These are phyloP conservation scores for Pseudogymnoascus pannorum DNA, from an alignment of 2,329 filamentous ascomycete species.

Conservation along the genomic window DNA sequence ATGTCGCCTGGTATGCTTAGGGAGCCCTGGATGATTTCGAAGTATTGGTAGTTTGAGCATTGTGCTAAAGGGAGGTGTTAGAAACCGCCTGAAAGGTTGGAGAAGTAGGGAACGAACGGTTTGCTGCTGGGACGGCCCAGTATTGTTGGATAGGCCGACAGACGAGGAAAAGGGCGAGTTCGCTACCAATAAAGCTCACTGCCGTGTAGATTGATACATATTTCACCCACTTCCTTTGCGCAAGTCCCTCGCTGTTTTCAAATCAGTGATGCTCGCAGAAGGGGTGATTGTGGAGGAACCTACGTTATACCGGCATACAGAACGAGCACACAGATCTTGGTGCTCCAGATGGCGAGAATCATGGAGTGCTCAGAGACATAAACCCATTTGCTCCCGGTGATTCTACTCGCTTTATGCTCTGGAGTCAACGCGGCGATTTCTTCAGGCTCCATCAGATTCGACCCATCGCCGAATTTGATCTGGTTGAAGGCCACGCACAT, in stretches of 20 bases:
- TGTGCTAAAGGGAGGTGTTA: conserved; percentile 27
- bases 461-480: conserved; percentile 38
- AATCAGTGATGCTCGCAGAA: not conserved
- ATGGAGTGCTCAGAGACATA: conserved; percentile 43
- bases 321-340: conserved; percentile 39
- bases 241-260: conserved; percentile 25
- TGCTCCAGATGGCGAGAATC: conserved; percentile 37
- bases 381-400: conserved; percentile 42
- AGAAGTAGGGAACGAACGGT: conserved; percentile 22
- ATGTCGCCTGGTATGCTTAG: conserved; percentile 44
- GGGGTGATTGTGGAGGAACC: not conserved
- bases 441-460: conserved; percentile 38
- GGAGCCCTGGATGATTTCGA: conserved; percentile 39
- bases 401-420: conserved; percentile 29
- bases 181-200: conserved; percentile 35
- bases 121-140: conserved; percentile 40
- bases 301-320: conserved; percentile 33
- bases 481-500: conserved; percentile 39
- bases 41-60: conserved; percentile 40
- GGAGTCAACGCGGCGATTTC: conserved; percentile 35
- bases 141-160: conserved; percentile 40
- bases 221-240: conserved; percentile 29
- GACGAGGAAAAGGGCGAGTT: conserved; percentile 39
- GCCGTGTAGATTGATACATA: conserved; percentile 34
- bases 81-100: not conserved